Evolutionary conservation across 139 green algal genomes (phyloP), one percentile per base, ranked within the genome.

Genomic region (Chlorella sorokiniana): DNA sequence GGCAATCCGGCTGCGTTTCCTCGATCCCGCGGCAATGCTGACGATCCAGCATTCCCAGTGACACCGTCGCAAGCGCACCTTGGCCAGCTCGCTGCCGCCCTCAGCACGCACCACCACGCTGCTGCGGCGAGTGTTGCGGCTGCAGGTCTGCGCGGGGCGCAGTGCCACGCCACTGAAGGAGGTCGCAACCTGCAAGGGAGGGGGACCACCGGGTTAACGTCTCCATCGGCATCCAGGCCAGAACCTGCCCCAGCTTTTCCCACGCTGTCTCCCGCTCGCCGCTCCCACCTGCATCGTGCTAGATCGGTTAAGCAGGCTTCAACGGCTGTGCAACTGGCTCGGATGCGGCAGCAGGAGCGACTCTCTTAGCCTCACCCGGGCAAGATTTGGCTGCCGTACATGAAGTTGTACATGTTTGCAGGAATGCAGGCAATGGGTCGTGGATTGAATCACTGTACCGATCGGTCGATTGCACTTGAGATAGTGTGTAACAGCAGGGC

Each of bases 61-160:
- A 42, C 35, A 23, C 42, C 40, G 37, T 42, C n/a, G 8, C 0
- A 29, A 20, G 45, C 31, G 33, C 63, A 85, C 81, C 81, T 85
- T 85, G 61, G 70, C 81, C 10, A 85, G 52, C 35, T 85, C 69
- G 63, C 10, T 44, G 81, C n/a, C n/a, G n/a, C 65, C 71, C 81
- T 85, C 81, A 29, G 81, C 81, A 33, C 81, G 81, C 42, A 85
- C 81, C 38, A 85, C 81, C 71, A 85, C 56, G 78, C 64, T 56
- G 38, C 44, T 64, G 78, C 65, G 40, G 65, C 63, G 51, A 38
- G 35, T 64, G 64, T 31, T 62, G 61, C 64, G 44, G 77, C 77
- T 65, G 63, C 63, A 48, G 64, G 63, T 31, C 77, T 61, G 77
- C 45, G 77, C 64, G 35, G 56, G 42, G 61, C 45, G 77, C 65